These are phyloP conservation scores for Fusarium solani-melongenae DNA, from an alignment of 2,329 filamentous ascomycete species.

Conservation along the genomic window DNA sequence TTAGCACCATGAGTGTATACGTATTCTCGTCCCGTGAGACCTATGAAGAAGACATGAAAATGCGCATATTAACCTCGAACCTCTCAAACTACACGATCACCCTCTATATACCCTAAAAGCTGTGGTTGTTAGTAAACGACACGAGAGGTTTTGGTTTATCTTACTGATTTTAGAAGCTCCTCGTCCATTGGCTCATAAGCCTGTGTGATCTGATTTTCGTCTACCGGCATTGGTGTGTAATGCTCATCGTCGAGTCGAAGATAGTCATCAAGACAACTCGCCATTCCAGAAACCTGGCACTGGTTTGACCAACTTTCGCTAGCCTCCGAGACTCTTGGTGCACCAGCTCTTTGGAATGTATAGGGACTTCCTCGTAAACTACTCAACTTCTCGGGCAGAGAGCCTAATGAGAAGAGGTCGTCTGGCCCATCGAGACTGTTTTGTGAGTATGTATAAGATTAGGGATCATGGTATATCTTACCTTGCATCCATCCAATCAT, in stretches of 20 bases:
- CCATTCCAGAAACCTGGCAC: not conserved
- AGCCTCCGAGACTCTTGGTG: not conserved
- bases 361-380: slow-evolving; percentile 12
- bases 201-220: not conserved
- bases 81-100: not conserved
- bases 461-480: not conserved
- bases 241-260: slow-evolving; percentile 8
- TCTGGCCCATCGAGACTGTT: slow-evolving; percentile 16
- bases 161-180: slow-evolving; percentile 4
- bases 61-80: not conserved
- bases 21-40: not conserved
- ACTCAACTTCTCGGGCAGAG: not conserved
- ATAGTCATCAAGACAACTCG: slow-evolving; percentile 9
- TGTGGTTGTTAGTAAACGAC: not conserved
- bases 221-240: not conserved
- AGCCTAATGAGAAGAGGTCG: slow-evolving; percentile 12
- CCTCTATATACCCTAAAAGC: slow-evolving; percentile 1
- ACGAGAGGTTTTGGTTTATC: not conserved
- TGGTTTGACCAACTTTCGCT: not conserved
- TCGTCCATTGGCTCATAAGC: not conserved
- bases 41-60: not conserved
- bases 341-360: not conserved
- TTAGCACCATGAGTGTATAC: not conserved
- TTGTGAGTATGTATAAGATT: not conserved
- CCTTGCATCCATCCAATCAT: slow-evolving; percentile 17